Base-by-base conservation (phyloP, 257 asterid species). In the Prunella vulgaris region DNA sequence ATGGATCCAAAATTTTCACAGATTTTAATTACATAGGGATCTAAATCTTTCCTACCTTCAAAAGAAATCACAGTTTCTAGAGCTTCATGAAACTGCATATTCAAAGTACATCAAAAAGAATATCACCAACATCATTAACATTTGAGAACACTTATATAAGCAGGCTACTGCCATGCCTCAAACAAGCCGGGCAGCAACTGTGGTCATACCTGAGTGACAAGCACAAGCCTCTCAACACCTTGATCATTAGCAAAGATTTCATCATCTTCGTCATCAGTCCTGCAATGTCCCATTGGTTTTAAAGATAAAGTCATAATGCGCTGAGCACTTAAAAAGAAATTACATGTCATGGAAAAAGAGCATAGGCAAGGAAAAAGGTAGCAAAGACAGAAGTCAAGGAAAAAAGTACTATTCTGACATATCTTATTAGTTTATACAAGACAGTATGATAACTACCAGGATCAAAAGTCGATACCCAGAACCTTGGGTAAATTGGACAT, bases 121-220 rank as follows among this genome's bases (percentile, higher is more conserved):
- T 15, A 67, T 64, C 13, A 67, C 51, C 33, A 70, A 51, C 71
- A 67, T 22, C 6, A 57, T 63, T 49, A 30, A 46, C 57, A 74
- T 68, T 27, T 51, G 14, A 71, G 35, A 40, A 46, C 56, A 73
- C 13, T 10, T 35, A 32, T 33, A 56, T 22, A 33, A 56, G 68
- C 18, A 72, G 52, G 60, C n/a, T 60, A 40, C n/a, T 21, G 33
- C 33, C 62, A 71, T 66, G 64, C 35, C 67, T 40, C 27, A 33
- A 66, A 63, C 40, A 78, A 68, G 74, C 25, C 68, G 5, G 37
- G 46, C 68, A 51, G 64, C 14, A 9, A 40, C 69, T 38, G 51
- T 60, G 54, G 79, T 69, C 87, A 75, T 80, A 86, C 98, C 92
- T 85, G 95, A 44, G 96, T 92, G 76, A 92, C 96, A 74, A 92